phyloP scores from a whole-genome alignment of 164 flowering plant species.

The Tetracentron sinense region DNA sequence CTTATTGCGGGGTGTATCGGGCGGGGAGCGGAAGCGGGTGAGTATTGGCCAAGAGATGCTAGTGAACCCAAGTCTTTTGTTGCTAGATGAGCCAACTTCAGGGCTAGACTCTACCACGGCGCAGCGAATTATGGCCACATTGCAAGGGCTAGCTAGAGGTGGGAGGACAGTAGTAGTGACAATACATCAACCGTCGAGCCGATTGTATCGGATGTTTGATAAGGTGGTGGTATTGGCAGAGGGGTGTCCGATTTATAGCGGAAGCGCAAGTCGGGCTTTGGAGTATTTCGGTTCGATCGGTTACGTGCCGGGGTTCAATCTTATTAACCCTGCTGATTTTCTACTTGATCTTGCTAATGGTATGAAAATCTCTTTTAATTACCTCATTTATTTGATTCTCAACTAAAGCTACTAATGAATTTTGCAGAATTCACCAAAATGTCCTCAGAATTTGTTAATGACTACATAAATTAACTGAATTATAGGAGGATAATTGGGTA shows the following conservation, averaged over 20 bases:
- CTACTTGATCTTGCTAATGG: constrained; percentile 92
- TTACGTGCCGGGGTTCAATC: constrained; percentile 39
- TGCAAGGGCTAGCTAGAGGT: constrained; percentile 62
- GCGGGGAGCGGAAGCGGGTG: constrained; percentile 90
- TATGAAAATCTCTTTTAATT: constrained; percentile 17
- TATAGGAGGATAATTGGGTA: too few species aligned
- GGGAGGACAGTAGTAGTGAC: constrained; percentile 80
- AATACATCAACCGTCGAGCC: constrained; percentile 87
- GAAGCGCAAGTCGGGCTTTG: constrained; percentile 50
- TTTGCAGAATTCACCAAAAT: too few species aligned
- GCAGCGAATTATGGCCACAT: constrained; percentile 53
- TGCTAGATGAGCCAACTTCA: constrained; percentile 92
- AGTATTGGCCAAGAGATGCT: constrained; percentile 94
- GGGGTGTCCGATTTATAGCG: constrained; percentile 72
- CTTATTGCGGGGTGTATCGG: constrained; percentile 71
- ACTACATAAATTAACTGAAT: too few species aligned
- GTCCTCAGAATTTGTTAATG: too few species aligned
- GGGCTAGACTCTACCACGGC: constrained; percentile 96
- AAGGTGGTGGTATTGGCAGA: constrained; percentile 74
- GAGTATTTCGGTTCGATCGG: constrained; percentile 72
- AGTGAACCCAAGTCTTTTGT: constrained; percentile 77
- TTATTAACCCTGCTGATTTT: constrained; percentile 83
- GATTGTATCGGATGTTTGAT: constrained; percentile 78
- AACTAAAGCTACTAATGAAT: too few species aligned
- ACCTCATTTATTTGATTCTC: too few species aligned